Evolutionary conservation across 208 protist genomes (phyloP).

Genomic region (Acanthamoeba triangularis): DNA sequence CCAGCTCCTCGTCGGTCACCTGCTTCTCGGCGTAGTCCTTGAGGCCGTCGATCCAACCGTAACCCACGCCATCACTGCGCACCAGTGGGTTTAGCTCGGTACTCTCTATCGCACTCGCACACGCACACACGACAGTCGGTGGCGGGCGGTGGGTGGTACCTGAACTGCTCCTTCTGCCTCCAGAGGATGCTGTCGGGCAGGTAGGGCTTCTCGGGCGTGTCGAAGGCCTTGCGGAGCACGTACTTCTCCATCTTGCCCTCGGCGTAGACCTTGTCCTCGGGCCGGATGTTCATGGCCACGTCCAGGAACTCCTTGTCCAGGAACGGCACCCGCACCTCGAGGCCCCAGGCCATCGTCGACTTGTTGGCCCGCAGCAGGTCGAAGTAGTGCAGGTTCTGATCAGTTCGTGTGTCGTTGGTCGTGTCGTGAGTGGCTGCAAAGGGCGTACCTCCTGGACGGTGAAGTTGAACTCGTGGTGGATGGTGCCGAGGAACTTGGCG

Average conservation of each 20-base stretch:
- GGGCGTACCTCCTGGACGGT: conserved; percentile 92
- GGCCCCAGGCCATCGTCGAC: conserved; percentile 93
- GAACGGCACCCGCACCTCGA: conserved; percentile 95
- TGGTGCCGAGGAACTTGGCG: conserved; percentile 92
- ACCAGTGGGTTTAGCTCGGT: not conserved
- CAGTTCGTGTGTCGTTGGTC: not conserved
- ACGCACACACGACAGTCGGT: not conserved
- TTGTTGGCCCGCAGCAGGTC: conserved; percentile 96
- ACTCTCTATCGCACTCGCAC: not conserved
- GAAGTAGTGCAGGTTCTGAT: conserved; percentile 89
- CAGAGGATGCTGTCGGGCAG: conserved; percentile 92
- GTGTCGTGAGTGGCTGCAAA: not conserved
- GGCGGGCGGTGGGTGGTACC: not conserved
- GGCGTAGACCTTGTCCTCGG: conserved; percentile 90
- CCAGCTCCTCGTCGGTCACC: conserved; percentile 91
- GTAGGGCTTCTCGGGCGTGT: conserved; percentile 88
- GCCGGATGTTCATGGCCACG: conserved; percentile 91
- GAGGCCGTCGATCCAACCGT: conserved; percentile 95
- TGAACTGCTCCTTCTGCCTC: conserved; percentile 96
- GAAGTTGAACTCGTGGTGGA: conserved; percentile 94
- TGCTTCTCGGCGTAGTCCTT: conserved; percentile 89
- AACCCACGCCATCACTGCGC: conserved; percentile 92
- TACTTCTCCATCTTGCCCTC: conserved; percentile 92
- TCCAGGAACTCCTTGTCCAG: conserved; percentile 94
- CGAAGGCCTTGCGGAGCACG: conserved; percentile 90